Base-by-base conservation (phyloP, 805 yeast genomes). In the Metschnikowia peoriensis region DNA sequence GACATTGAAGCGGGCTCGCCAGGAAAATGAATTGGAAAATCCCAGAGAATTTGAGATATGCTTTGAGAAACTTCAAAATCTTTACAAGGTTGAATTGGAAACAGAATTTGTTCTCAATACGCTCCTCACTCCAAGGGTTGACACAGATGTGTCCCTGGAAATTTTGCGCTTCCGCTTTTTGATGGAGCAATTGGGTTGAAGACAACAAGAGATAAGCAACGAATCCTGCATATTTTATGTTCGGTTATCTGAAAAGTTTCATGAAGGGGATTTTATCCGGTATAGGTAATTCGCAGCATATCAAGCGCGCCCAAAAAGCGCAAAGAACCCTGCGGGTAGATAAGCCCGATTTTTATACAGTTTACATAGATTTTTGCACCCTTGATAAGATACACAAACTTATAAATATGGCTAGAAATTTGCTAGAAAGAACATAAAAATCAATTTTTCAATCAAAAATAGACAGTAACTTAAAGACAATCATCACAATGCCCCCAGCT, bases 101-200 rank as follows among this genome's bases (percentile, higher is more conserved):
- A 56, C 57, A 3, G 69, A 65, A 27, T 61, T 72, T 41, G 67
- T 70, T 2, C 62, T 74, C 41, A 76, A 74, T 38, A 65, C 70
- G 4, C 63, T 69, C 44, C 61, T 73, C 32, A 64, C 72, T 1
- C 72, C 76, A 3, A 61, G 66, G 7, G 63, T 71, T 11, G 76
- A 75, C 49, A 61, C 63, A 12, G 65, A 65, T 38, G 66, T 73
- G 43, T 67, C 72, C 38, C 68, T 66, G 58, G 78, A 75, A 55
- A 66, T 74, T n/a, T 56, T 73, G 22, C 60, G 78, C 15, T 62
- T 71, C 17, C 59, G 66, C 29, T 66, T 67, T 14, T 60, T 65
- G 16, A 58, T 66, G 60, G 61, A 56, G 43, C 61, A 52, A 37
- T 52, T 63, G 47, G 41, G 28, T 34, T 41, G n/a, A 46, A 27